Evolutionary conservation across 129 eudicot species (phyloP), one percentile per base, ranked within the genome.

Genomic region (Helianthus tuberosus): DNA sequence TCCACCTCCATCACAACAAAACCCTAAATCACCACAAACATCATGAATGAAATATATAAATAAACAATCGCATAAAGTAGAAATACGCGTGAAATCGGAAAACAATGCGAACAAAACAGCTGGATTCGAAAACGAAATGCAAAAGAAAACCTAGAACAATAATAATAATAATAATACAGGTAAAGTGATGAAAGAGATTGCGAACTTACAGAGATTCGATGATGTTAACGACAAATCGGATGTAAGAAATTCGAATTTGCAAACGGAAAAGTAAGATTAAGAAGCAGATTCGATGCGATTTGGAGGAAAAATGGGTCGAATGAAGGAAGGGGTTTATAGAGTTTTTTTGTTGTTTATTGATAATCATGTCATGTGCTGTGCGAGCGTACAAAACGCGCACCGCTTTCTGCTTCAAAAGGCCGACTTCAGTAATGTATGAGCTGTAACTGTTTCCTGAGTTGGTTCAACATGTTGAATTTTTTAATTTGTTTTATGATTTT

Each of bases 381-480:
- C 55, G 54, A 58, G 61, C 63, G 81, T 77, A 61, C 60, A 79
- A 72, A 72, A 72, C 83, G 83, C 83, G 83, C 83, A 72, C 83
- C 73, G 63, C 77, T 79, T 79, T 72, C 78, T 65, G 68, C 46
- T 64, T 73, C 68, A 64, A 64, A 79, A 46, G 17, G 82, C 78
- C 82, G 75, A 77, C 80, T 66, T 60, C 44, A 44, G 27, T 60
- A 32, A 32, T 32, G 36, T 32, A 29, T 72, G 77, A 71, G 77
- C 82, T 78, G 77, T 78, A 63, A 25, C 55, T 78, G 73, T 43
- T 66, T 68, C 57, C 3, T 53, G 35, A 74, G 27, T 64, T 74
- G 72, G 64, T 64, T 64, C 25, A 73, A 35, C 66, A 23, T 50
- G 9, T 15, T 48, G 3, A 25, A 23, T 20, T 48, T 68, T 67